Evolutionary conservation across 192 early-diverging fungal species (phyloP).

Genomic region (Gonapodya sp.): DNA sequence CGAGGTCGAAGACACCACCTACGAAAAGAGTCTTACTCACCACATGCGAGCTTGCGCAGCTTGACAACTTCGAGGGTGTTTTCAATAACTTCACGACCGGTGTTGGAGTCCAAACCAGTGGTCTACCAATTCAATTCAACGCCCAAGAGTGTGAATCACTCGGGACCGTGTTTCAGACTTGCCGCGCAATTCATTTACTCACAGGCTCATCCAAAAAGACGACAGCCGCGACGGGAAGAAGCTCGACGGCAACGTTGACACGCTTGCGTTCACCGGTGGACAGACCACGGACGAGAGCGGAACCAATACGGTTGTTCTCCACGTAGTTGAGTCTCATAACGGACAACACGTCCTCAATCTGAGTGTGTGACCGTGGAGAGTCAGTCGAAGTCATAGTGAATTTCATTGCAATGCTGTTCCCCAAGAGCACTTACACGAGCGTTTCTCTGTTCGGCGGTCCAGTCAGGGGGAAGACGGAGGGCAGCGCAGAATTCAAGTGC

Average conservation of each 20-base stretch:
- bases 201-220: conserved; percentile 18
- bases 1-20: neutral
- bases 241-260: conserved; percentile 17
- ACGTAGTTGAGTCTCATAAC: conserved; percentile 12
- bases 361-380: neutral
- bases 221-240: conserved; percentile 13
- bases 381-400: neutral
- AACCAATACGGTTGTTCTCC: conserved; percentile 13
- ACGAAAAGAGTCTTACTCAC: neutral
- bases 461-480: conserved; percentile 15
- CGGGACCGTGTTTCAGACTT: no score
- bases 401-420: neutral
- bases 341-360: conserved; percentile 13
- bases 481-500: conserved; percentile 10
- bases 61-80: neutral
- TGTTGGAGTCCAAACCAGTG: conserved; percentile 27
- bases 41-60: conserved; percentile 9
- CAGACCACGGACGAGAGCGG: conserved; percentile 12
- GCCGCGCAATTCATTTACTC: no score
- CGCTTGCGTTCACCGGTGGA: conserved; percentile 17
- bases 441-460: neutral
- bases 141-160: no score
- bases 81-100: conserved; percentile 13
- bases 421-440: neutral
- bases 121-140: neutral